A percentile compares a stretch with the other conserved stretches of the same genome.
Conservation (phyloP, 345 rosid species). For the Linum lewisii region DNA sequence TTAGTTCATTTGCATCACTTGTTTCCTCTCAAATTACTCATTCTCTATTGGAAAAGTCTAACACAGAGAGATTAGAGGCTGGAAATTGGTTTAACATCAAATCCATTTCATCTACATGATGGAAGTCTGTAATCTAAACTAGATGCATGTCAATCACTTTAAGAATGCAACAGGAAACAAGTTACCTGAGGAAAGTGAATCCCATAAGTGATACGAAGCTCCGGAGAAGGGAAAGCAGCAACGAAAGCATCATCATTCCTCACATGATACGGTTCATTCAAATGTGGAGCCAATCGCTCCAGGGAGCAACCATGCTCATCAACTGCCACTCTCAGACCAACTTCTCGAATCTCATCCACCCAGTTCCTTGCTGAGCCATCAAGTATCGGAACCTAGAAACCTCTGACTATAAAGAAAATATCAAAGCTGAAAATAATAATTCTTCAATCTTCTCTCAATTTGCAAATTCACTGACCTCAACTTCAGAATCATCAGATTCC, state of each 20-base stretch:
- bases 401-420: constrained; percentile 1
- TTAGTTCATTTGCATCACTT: too few species aligned
- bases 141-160: neutral
- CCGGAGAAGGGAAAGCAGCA: constrained; percentile 53
- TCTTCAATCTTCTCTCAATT: constrained; percentile 26
- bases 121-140: too few species aligned
- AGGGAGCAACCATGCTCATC: constrained; percentile 36
- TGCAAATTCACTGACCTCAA: constrained; percentile 16
- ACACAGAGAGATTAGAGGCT: too few species aligned
- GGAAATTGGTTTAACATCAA: too few species aligned
- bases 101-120: too few species aligned
- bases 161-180: neutral
- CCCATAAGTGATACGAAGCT: constrained; percentile 59
- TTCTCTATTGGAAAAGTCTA: too few species aligned
- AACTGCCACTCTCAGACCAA: constrained; percentile 45
- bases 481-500: constrained; percentile 25
- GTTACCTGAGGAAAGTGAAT: constrained; percentile 71
- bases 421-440: neutral
- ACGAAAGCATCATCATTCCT: constrained; percentile 54
- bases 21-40: too few species aligned
- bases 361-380: constrained; percentile 85
- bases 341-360: constrained; percentile 53
- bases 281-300: constrained; percentile 47
- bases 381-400: constrained; percentile 60
- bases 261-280: constrained; percentile 50